A percentile compares a stretch with the other conserved stretches of the same genome.
These are phyloP conservation scores for Fusarium longipes DNA, from an alignment of 2,329 filamentous ascomycete species.

Conservation along the genomic window DNA sequence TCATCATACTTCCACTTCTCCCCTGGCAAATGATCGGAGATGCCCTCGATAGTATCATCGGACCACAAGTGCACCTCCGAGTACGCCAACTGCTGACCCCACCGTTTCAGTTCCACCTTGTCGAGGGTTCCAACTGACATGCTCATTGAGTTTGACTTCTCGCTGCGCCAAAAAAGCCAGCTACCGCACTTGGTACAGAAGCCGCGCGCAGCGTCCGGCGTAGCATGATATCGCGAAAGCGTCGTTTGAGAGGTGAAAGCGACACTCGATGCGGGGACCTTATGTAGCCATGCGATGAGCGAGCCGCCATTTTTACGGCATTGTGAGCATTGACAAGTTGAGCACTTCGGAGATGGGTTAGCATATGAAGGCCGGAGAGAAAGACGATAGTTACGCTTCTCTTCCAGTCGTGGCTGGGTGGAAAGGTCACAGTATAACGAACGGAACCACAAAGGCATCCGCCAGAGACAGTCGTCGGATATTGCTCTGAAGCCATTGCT, in stretches of 20 bases:
- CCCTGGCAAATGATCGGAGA: constrained; percentile 57
- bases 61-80: constrained; percentile 56
- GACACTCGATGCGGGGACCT: constrained; percentile 51
- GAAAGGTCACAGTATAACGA: constrained; percentile 61
- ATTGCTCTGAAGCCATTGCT: constrained; percentile 40
- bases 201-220: constrained; percentile 54
- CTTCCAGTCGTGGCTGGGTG: constrained; percentile 58
- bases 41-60: constrained; percentile 59
- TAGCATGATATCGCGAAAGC: constrained; percentile 56
- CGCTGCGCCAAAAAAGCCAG: constrained; percentile 59
- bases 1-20: constrained; percentile 38
- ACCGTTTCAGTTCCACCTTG: constrained; percentile 54
- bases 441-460: constrained; percentile 64
- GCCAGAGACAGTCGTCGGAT: constrained; percentile 56
- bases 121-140: constrained; percentile 60
- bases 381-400: constrained; percentile 44
- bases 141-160: constrained; percentile 45
- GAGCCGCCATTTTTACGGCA: constrained; percentile 64
- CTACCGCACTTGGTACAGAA: constrained; percentile 64
- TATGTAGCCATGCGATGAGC: constrained; percentile 58
- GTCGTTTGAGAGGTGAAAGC: constrained; percentile 50
- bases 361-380: neutral
- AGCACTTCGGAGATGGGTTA: constrained; percentile 48
- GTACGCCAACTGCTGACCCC: constrained; percentile 55
- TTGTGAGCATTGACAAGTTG: constrained; percentile 66